Percentiles rank a stretch among this genome's conserved stretches.
Evolutionary conservation across 257 asterid genomes (phyloP).

Genomic region (Solanum paucissectum): DNA sequence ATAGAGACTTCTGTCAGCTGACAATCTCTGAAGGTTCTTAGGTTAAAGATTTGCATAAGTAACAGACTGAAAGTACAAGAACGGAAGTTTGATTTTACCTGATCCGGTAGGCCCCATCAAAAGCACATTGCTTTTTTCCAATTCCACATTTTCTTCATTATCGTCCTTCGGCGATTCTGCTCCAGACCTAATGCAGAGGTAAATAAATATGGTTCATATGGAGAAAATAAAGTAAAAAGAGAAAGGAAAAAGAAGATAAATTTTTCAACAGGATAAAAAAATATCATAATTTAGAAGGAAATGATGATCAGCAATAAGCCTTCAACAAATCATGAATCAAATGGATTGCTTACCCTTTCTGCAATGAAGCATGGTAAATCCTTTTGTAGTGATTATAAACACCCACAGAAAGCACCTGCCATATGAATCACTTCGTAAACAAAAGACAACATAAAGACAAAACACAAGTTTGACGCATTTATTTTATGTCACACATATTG

Average conservation of each 20-base stretch:
- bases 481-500: background rate
- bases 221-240: background rate
- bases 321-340: background rate
- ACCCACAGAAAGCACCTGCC: slow-evolving; percentile 88
- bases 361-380: slow-evolving; percentile 55
- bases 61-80: background rate
- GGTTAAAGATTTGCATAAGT: background rate
- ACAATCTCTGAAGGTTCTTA: background rate
- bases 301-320: background rate
- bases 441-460: background rate
- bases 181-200: slow-evolving; percentile 47
- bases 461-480: background rate
- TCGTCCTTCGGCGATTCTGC: slow-evolving; percentile 42
- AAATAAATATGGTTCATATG: background rate
- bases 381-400: slow-evolving; percentile 91
- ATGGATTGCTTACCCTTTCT: slow-evolving; percentile 52
- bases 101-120: slow-evolving; percentile 98
- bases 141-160: slow-evolving; percentile 60
- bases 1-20: background rate
- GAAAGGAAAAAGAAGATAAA: background rate
- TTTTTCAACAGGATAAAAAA: background rate
- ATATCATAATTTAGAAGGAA: background rate
- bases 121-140: slow-evolving; percentile 93
- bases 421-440: background rate
- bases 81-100: slow-evolving; percentile 30